Evolutionary conservation across 2,329 filamentous ascomycete genomes (phyloP).

Genomic region (Ophiocordyceps robertsii): DNA sequence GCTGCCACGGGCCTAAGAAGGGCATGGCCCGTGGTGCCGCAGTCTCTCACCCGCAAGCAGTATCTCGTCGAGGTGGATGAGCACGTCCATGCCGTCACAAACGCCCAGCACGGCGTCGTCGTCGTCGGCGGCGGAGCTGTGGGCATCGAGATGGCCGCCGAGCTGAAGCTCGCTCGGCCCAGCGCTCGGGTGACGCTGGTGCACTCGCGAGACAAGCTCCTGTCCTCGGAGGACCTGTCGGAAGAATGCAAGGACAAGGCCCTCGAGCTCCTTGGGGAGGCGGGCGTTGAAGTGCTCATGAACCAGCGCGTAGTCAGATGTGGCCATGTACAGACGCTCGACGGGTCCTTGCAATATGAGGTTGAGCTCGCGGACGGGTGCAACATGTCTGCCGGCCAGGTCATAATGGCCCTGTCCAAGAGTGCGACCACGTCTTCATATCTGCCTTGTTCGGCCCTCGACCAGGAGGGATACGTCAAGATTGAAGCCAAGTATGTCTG

Average conservation of each 20-base stretch:
- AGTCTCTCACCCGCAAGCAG: constrained; percentile 44
- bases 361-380: constrained; percentile 48
- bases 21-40: constrained; percentile 60
- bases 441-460: constrained; percentile 43
- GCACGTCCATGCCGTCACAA: constrained; percentile 42
- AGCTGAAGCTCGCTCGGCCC: constrained; percentile 57
- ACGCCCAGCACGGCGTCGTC: constrained; percentile 45
- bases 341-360: constrained; percentile 27
- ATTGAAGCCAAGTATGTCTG: constrained; percentile 38
- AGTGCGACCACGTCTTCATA: constrained; percentile 49
- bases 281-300: constrained; percentile 52
- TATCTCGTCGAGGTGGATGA: constrained; percentile 49
- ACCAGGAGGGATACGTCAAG: constrained; percentile 52
- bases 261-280: constrained; percentile 42
- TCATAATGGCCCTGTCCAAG: constrained; percentile 57
- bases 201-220: constrained; percentile 55
- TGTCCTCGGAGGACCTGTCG: constrained; percentile 61
- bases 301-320: constrained; percentile 40
- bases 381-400: constrained; percentile 45
- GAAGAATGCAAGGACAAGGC: constrained; percentile 53
- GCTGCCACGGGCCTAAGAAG: constrained; percentile 57
- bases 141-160: constrained; percentile 70
- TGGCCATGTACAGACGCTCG: constrained; percentile 28
- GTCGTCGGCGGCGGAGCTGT: constrained; percentile 69
- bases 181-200: constrained; percentile 55